Evolutionary conservation across 345 rosid genomes (phyloP).

Genomic region (Ceriops zippeliana): DNA sequence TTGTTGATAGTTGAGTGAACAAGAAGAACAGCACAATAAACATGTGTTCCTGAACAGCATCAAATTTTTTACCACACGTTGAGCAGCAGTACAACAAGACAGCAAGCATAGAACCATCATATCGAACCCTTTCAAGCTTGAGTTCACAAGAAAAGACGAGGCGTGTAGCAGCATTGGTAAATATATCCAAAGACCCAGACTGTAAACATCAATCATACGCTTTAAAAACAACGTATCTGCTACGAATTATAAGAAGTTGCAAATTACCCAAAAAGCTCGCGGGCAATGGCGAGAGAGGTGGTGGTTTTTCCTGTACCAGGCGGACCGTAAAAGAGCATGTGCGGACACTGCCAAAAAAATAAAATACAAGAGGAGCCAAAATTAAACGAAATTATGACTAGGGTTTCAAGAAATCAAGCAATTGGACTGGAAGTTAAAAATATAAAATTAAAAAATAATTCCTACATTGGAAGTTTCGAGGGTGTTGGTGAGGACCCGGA

Average conservation of each 20-base stretch:
- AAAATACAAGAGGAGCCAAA: not conserved
- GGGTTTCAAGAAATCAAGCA: conserved; percentile 20
- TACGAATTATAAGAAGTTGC: not conserved
- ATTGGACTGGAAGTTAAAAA: not conserved
- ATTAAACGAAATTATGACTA: conserved; percentile 2
- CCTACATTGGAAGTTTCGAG: conserved; percentile 73
- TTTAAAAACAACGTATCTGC: no score
- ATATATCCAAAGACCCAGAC: no score
- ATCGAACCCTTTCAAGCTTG: no score
- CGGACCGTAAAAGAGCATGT: conserved; percentile 96
- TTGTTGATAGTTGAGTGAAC: not conserved
- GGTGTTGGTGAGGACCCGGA: conserved; percentile 93
- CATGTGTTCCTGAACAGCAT: not conserved
- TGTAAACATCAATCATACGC: not conserved
- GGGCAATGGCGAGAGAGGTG: conserved; percentile 91
- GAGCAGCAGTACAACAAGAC: no score
- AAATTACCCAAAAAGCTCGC: conserved; percentile 79
- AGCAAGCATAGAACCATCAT: no score
- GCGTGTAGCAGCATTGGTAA: no score
- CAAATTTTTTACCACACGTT: not conserved
- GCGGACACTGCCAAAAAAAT: conserved; percentile 60
- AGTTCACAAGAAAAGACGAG: no score
- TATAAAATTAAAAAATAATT: not conserved
- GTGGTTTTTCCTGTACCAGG: conserved; percentile 99
- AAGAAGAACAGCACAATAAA: not conserved